Base-by-base conservation (phyloP, 345 rosid species). In the Capsella bursapastoris region DNA sequence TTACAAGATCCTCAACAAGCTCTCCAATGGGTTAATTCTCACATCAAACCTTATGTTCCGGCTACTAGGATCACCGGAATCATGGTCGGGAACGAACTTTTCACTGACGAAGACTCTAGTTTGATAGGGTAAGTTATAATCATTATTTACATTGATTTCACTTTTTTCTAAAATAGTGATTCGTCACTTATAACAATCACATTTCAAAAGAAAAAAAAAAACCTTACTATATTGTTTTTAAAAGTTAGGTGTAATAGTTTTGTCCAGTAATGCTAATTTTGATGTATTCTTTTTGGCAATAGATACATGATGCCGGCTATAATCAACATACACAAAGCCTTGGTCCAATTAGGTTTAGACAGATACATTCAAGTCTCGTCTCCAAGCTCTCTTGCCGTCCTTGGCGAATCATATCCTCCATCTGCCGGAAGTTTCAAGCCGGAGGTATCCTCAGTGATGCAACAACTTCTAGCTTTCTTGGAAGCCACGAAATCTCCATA, bases 391-490 rank as follows among this genome's bases (percentile, higher is more conserved):
- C 66, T 92, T 5, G 90, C 97, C 1, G 91, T 95, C 48, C 87
- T 95, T 0, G 80, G 70, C 1, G 80, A 87, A 43, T 95, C 99
- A 3, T 95, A 78, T 78, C 99, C 99, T 13, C 97, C 99, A 14
- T 95, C 99, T 0, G 90, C 97, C 0, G 99, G 96, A 4, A 81
- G 70, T 72, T 95, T 95, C 86, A 89, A 87, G 53, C 41, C 58
- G 7, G 93, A 86, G 70, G 81, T 88, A 4, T 41, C 83, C 14
- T 74, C 72, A 32, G 83, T 85, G 16, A 89, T 92, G 91, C 79
- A 79, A 40, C 90, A 90, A 34, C 76, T 79, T 58, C 74, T 95
- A 57, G 83, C 78, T 34, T 92, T 95, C 75, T 70, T 92, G 77
- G 77, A 88, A 15, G 68, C 37, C 44, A 86, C 90, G 10, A 84